These are phyloP conservation scores for Nitzschia sp. DNA, from an alignment of 108 stramenopile species.

Conservation along the genomic window DNA sequence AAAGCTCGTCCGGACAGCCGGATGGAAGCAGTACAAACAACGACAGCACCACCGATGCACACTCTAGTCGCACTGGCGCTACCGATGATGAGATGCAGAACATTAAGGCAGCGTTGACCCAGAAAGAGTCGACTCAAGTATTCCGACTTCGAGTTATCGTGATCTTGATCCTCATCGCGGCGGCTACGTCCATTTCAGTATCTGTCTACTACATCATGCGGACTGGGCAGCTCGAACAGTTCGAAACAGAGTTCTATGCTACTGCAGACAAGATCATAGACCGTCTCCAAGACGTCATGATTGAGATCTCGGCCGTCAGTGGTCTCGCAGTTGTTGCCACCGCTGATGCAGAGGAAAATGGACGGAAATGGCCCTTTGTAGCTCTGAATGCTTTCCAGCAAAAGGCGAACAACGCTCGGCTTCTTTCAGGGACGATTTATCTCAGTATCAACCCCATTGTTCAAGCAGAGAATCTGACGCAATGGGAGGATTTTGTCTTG, in stretches of 20 bases:
- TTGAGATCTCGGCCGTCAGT: constrained; percentile 2
- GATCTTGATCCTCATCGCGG: neutral
- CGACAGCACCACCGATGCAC: neutral
- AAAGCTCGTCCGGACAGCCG: neutral
- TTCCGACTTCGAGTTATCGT: constrained; percentile 13
- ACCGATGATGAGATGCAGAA: neutral
- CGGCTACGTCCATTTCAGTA: neutral
- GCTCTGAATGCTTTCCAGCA: constrained; percentile 5
- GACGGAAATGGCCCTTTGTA: constrained; percentile 17
- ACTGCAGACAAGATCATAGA: neutral
- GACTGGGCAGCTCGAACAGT: neutral
- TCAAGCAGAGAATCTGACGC: neutral
- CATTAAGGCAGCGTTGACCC: neutral
- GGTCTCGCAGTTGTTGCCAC: constrained; percentile 1
- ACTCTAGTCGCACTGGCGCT: neutral
- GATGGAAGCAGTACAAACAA: neutral
- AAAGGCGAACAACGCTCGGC: constrained; percentile 6
- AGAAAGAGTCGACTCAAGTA: neutral
- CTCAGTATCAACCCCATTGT: neutral
- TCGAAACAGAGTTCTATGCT: neutral
- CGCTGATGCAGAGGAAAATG: neutral
- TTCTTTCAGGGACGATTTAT: constrained; percentile 3
- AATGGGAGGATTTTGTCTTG: constrained; percentile 5
- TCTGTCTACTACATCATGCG: constrained; percentile 4
- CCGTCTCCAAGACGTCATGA: constrained; percentile 2